Base-by-base conservation (phyloP, 495 filamentous ascomycete species). In the Beverwykella pulmonaria region DNA sequence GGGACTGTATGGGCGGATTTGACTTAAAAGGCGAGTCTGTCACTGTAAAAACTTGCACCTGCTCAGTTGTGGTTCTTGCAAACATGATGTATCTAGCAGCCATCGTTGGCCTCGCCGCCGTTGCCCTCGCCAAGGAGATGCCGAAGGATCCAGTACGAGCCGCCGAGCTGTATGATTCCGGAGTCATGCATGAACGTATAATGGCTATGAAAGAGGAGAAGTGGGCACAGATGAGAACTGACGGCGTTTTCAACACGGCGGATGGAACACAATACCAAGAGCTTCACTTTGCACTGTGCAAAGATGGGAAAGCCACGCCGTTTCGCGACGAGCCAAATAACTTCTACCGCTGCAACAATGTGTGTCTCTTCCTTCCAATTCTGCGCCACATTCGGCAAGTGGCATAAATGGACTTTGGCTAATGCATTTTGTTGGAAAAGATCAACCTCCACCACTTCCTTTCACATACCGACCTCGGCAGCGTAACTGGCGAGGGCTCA, bases 381-480 rank as follows among this genome's bases (percentile, higher is more conserved):
- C n/a, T n/a, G n/a, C n/a, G n/a, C n/a, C n/a, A n/a, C n/a, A n/a
- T n/a, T n/a, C n/a, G n/a, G n/a, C n/a, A n/a, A n/a, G n/a, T n/a
- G n/a, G n/a, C n/a, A n/a, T n/a, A n/a, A n/a, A 6, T 47, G 3
- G 44, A 47, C 6, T 15, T 5, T 47, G 6, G 44, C 44, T 47
- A 17, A 47, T 22, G 6, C 15, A 26, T 32, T 9, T 47, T 10
- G n/a, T 53, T 34, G n/a, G 30, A 34, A n/a, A 29, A 73, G 69
- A 71, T 86, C 27, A 83, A 87, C 69, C 75, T 85, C 44, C 81
- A 81, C 70, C 80, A 83, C 68, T 87, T 87, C 71, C 65, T 79
- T 30, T 75, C 71, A 26, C 84, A 86, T 70, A 75, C 75, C 0
- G 77, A 79, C 48, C 74, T 87, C 3, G 83, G 83, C 15, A 82